Base-by-base conservation (phyloP, 1,284 basidiomycete species). In the Exobasidium cylindrosporum region DNA sequence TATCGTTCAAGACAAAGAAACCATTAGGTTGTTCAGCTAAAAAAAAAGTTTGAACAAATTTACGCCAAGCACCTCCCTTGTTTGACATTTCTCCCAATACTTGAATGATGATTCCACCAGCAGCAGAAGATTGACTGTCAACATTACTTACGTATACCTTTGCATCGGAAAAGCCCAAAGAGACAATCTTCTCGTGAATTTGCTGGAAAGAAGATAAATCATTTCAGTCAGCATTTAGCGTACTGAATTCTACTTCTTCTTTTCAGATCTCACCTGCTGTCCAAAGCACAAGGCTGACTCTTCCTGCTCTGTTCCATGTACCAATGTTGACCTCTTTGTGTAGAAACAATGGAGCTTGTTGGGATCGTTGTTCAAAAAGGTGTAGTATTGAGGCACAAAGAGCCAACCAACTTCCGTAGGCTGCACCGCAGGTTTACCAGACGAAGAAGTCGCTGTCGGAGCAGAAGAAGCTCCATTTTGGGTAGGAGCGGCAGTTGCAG, bases 11-110 rank as follows among this genome's bases (percentile, higher is more conserved):
- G 66, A 99, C 96, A 82, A 93, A 99, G 85, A 97, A 99, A 53
- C 96, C 96, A 77, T 95, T 96, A 45, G 93, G 92, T 83, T 99
- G 96, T 82, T 97, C 92, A 53, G 96, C 96, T 61, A 99, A 88
- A 89, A 98, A 98, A 84, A 99, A 98, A 14, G 95, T 97, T 84
- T 98, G 96, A 24, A 92, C 92, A 78, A 99, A 99, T 83, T 97
- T 97, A 78, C 89, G 88, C 96, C 96, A 99, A 2, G 90, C 85
- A 26, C 81, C 82, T 65, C 90, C 88, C 64, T 87, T 86, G 76
- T 88, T 87, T 65, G 90, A 92, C 88, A 98, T 92, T 83, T 98
- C 95, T 71, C 96, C 96, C 74, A 98, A 92, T 80, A 97, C 96
- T 83, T 97, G 94, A 81, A 99, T 93, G 83, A 98, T 89, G 82